Percentiles rank a stretch among this genome's conserved stretches.
Conservation (phyloP, 2,329 filamentous ascomycete species). For the Dactylellina leptospora region DNA sequence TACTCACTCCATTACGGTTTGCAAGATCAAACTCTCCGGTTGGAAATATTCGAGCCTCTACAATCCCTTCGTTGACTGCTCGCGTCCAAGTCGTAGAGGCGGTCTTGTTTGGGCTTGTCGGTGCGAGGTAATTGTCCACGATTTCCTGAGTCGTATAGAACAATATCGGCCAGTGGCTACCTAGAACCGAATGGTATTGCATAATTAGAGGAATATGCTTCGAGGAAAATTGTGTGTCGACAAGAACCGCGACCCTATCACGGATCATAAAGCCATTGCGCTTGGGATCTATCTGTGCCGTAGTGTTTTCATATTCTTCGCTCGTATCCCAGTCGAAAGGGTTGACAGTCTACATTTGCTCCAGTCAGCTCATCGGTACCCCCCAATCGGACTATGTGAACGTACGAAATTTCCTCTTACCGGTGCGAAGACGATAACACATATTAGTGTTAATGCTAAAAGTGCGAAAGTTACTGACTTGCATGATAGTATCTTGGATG, state of each 20-base stretch:
- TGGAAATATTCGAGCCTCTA: slow-evolving; percentile 61
- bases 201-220: slow-evolving; percentile 61
- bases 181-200: slow-evolving; percentile 61
- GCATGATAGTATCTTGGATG: too few species aligned
- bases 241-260: slow-evolving; percentile 60
- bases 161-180: slow-evolving; percentile 63
- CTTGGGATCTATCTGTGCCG: too few species aligned
- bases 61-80: slow-evolving; percentile 58
- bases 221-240: slow-evolving; percentile 59
- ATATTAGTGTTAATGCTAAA: too few species aligned
- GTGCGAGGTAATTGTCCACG: slow-evolving; percentile 46
- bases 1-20: slow-evolving; percentile 59
- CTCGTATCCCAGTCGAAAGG: too few species aligned
- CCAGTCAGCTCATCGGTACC: too few species aligned
- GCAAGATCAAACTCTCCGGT: slow-evolving; percentile 58
- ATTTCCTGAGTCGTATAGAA: slow-evolving; percentile 61
- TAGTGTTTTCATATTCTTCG: too few species aligned
- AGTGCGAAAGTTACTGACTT: too few species aligned
- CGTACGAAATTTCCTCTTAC: too few species aligned
- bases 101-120: slow-evolving; percentile 57
- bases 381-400: too few species aligned
- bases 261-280: too few species aligned
- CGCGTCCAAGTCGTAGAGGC: slow-evolving; percentile 58
- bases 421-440: too few species aligned
- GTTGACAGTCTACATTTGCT: too few species aligned